These are phyloP conservation scores for Colletotrichum paranaense DNA, from an alignment of 2,329 filamentous ascomycete species.

Conservation along the genomic window DNA sequence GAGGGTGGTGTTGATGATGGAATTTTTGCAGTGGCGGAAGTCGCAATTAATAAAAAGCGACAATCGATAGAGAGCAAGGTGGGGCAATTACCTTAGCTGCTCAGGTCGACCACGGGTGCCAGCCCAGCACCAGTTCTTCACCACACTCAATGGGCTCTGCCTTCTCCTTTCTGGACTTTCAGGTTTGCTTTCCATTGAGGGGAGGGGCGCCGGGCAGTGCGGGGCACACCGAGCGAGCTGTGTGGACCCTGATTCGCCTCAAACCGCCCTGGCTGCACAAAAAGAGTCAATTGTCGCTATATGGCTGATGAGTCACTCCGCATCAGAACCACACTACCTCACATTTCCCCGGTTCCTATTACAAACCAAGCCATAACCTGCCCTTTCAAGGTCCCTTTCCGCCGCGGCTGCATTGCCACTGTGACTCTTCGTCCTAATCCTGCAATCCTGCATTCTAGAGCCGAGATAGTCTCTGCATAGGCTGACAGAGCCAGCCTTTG, in stretches of 20 bases:
- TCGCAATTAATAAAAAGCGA: conserved; percentile 35
- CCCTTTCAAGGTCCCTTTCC: neutral
- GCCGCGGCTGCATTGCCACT: conserved; percentile 22
- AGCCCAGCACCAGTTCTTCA: neutral
- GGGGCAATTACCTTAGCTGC: conserved; percentile 9
- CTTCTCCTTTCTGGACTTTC: neutral
- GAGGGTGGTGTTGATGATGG: conserved; percentile 28
- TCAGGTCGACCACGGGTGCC: conserved; percentile 10
- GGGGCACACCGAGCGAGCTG: conserved; percentile 24
- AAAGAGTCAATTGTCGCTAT: conserved; percentile 20
- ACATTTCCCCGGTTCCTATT: neutral
- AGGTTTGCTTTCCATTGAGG: neutral
- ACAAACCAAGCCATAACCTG: conserved; percentile 8
- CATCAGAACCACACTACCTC: neutral
- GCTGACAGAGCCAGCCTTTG: neutral
- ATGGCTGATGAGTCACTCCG: conserved; percentile 32
- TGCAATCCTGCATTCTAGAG: neutral
- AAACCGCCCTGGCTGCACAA: neutral
- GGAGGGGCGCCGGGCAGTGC: conserved; percentile 9
- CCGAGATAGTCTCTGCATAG: neutral
- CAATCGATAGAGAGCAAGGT: conserved; percentile 20
- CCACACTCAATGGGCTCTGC: neutral
- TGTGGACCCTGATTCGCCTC: conserved; percentile 27
- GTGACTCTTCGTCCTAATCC: conserved; percentile 16
- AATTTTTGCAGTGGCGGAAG: conserved; percentile 35